Percentiles rank a stretch among this genome's conserved stretches.
Conservation (phyloP, 176 grass and related monocot genomes). For the Oryza meyeriana region DNA sequence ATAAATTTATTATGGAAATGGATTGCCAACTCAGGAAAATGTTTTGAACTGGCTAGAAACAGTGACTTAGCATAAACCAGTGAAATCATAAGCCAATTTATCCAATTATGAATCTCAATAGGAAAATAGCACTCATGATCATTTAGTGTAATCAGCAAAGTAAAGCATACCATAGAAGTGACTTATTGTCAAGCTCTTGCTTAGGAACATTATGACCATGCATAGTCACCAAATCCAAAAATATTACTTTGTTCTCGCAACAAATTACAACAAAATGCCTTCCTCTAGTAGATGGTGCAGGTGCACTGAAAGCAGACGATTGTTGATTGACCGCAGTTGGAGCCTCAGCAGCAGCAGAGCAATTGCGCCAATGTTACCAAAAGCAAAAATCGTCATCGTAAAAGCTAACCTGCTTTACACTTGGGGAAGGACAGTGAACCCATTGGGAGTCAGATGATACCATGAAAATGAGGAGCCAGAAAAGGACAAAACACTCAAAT, state of each 20-base stretch:
- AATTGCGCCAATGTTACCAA: slow-evolving; percentile 96
- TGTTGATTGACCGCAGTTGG: slow-evolving; percentile 81
- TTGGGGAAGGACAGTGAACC: slow-evolving; percentile 43
- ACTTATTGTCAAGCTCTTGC: slow-evolving; percentile 95
- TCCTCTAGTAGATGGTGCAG: slow-evolving; percentile 91
- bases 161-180: slow-evolving; percentile 86
- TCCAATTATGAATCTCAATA: not conserved
- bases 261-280: slow-evolving; percentile 99
- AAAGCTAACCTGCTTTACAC: slow-evolving; percentile 99
- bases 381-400: slow-evolving; percentile 93
- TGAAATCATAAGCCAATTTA: not conserved
- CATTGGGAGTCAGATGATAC: slow-evolving; percentile 31
- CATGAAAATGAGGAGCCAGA: not conserved
- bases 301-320: slow-evolving; percentile 68
- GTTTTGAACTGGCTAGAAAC: not conserved
- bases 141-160: slow-evolving; percentile 15
- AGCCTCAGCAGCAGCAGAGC: slow-evolving; percentile 82
- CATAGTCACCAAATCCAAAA: slow-evolving; percentile 99
- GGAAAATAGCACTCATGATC: not conserved
- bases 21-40: not conserved
- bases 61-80: not conserved
- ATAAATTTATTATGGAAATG: not conserved
- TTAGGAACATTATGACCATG: slow-evolving; percentile 92
- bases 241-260: slow-evolving; percentile 98
- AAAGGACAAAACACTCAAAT: slow-evolving; percentile 26